A percentile compares a stretch with the other conserved stretches of the same genome.
Conservation (phyloP, 495 filamentous ascomycete species). For the Aspergillus wentii region DNA sequence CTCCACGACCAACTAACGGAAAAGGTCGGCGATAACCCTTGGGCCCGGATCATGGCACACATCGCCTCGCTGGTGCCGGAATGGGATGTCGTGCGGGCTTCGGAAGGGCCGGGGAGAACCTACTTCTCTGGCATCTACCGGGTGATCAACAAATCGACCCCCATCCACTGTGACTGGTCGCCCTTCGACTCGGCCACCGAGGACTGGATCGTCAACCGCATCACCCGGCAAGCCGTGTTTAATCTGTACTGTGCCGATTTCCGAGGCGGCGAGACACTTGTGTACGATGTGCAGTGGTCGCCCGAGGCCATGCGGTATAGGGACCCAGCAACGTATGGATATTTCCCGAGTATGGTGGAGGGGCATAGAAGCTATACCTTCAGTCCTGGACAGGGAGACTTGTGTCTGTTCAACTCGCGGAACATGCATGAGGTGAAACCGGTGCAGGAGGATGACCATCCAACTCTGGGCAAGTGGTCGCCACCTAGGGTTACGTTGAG, state of each 20-base stretch:
- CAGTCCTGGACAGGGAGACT: background rate
- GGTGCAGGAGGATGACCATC: background rate
- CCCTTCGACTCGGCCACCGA: slow-evolving; percentile 3
- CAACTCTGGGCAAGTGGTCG: background rate
- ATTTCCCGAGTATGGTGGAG: slow-evolving; percentile 1
- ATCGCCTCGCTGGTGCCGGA: slow-evolving; percentile 1
- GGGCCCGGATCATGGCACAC: background rate
- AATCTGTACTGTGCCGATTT: slow-evolving; percentile 3
- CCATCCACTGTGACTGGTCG: slow-evolving; percentile 2
- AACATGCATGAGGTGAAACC: slow-evolving; percentile 3
- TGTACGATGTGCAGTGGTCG: background rate
- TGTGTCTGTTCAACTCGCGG: slow-evolving; percentile 2
- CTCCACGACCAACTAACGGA: background rate
- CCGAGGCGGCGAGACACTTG: background rate
- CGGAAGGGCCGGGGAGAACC: background rate
- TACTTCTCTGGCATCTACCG: slow-evolving; percentile 5
- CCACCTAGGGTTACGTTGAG: slow-evolving; percentile 3
- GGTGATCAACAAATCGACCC: slow-evolving; percentile 1
- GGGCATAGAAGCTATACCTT: background rate
- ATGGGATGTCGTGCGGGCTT: background rate
- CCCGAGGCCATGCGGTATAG: background rate
- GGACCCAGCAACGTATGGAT: slow-evolving; percentile 1
- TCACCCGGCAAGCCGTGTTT: slow-evolving; percentile 1
- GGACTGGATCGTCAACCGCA: slow-evolving; percentile 4
- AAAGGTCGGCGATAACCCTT: background rate